phyloP scores from a whole-genome alignment of 2,329 filamentous ascomycete genomes.

The Colletotrichum theobromicola region DNA sequence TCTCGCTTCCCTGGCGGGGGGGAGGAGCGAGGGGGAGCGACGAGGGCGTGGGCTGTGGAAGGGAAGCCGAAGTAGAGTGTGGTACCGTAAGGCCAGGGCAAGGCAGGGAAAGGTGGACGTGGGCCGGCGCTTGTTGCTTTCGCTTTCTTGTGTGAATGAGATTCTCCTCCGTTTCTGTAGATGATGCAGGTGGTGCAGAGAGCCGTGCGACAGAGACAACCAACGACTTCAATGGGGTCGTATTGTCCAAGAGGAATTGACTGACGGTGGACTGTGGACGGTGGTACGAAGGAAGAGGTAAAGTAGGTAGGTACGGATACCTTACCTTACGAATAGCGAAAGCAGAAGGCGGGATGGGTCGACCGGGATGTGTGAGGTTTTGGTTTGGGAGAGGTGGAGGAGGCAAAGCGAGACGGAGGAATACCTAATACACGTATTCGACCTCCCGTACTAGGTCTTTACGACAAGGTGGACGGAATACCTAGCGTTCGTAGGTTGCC shows the following conservation, averaged over 20 bases:
- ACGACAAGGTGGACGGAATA: background rate
- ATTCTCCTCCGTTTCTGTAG: constrained; percentile 3
- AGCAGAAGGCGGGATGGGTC: background rate
- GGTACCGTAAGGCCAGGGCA: background rate
- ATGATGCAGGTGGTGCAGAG: background rate
- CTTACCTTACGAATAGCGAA: background rate
- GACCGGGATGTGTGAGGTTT: background rate
- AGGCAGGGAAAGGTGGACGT: background rate
- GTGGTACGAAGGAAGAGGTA: background rate
- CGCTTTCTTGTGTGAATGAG: background rate
- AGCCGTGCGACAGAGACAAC: background rate
- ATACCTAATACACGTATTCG: background rate
- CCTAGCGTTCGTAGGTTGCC: background rate
- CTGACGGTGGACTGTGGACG: background rate
- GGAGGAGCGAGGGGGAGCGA: background rate
- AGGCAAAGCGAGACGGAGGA: background rate
- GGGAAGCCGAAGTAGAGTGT: background rate
- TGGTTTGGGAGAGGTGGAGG: background rate
- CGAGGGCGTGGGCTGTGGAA: background rate
- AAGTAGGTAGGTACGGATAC: background rate
- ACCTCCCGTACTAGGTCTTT: no score
- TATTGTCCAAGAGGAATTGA: background rate
- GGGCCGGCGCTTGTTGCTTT: background rate
- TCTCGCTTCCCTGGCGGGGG: background rate
- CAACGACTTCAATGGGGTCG: background rate